Percentiles rank a stretch among this genome's conserved stretches.
Conservation (phyloP, 2,329 filamentous ascomycete species). For the Claviceps pusilla region DNA sequence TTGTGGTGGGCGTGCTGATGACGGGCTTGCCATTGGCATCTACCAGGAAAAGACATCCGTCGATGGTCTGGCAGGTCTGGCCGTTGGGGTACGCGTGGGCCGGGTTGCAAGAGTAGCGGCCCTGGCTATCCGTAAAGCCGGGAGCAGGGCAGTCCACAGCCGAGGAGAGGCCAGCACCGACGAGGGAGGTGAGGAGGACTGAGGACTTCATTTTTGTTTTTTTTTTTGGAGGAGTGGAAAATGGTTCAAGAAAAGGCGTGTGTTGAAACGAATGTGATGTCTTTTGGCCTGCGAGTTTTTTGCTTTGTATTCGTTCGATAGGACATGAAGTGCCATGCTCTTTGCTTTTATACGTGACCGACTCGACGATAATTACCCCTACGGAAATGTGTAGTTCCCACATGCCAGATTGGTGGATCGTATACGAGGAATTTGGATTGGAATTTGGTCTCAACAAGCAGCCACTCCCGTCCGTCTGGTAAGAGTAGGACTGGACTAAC, state of each 20-base stretch:
- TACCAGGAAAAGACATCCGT: constrained; percentile 4
- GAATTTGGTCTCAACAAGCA: not conserved
- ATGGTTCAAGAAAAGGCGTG: no score
- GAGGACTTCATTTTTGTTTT: not conserved
- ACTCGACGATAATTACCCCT: not conserved
- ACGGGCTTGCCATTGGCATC: not conserved
- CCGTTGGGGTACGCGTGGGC: constrained; percentile 6
- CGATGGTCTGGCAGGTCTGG: constrained; percentile 3
- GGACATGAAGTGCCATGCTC: not conserved
- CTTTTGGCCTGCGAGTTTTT: not conserved
- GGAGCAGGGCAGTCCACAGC: constrained; percentile 4
- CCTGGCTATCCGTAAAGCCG: constrained; percentile 4
- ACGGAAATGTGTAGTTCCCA: not conserved
- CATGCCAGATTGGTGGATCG: not conserved
- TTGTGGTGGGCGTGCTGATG: not conserved
- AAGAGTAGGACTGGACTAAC: not conserved
- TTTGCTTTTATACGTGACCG: not conserved
- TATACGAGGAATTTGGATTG: not conserved
- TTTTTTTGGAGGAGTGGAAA: no score
- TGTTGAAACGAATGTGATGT: not conserved
- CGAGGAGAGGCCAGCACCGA: not conserved
- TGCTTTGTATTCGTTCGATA: no score
- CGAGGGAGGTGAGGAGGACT: not conserved
- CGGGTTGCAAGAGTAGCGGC: constrained; percentile 8
- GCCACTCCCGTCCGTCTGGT: not conserved